These are phyloP conservation scores for Globisporangium abappressorium DNA, from an alignment of 352 stramenopile genomes.

Conservation along the genomic window DNA sequence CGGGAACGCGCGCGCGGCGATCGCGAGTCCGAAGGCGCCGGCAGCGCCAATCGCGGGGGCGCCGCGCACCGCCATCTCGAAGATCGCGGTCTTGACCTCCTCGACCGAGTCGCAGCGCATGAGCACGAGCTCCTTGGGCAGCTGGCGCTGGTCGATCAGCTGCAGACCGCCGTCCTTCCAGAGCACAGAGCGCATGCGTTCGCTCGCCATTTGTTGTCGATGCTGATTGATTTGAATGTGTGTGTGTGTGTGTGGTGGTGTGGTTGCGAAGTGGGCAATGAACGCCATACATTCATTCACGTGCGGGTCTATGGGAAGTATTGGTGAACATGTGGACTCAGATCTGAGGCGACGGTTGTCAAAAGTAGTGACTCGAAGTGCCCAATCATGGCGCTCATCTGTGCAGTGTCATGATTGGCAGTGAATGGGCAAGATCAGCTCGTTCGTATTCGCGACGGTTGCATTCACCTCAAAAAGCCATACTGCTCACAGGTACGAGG, in stretches of 20 bases:
- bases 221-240: slow-evolving; percentile 6
- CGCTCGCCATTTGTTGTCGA: slow-evolving; percentile 25
- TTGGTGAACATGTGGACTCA: not conserved
- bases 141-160: slow-evolving; percentile 76
- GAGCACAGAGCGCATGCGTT: slow-evolving; percentile 68
- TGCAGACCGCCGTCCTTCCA: slow-evolving; percentile 63
- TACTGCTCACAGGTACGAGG: not conserved
- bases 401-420: not conserved
- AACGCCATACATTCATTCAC: slow-evolving; percentile 2
- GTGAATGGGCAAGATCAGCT: not conserved
- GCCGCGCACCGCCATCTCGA: slow-evolving; percentile 74
- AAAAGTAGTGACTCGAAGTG: not conserved
- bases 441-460: not conserved
- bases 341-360: not conserved
- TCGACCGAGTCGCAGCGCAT: slow-evolving; percentile 66
- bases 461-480: not conserved
- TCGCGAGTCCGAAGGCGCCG: slow-evolving; percentile 77
- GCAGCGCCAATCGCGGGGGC: slow-evolving; percentile 84
- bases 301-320: not conserved
- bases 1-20: slow-evolving; percentile 57
- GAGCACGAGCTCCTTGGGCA: slow-evolving; percentile 61
- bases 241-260: not conserved
- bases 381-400: not conserved
- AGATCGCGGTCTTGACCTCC: slow-evolving; percentile 54
- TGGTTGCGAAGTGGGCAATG: not conserved